Base-by-base conservation (phyloP, 192 early-diverging fungal species). In the Backusella mclennaniae region DNA sequence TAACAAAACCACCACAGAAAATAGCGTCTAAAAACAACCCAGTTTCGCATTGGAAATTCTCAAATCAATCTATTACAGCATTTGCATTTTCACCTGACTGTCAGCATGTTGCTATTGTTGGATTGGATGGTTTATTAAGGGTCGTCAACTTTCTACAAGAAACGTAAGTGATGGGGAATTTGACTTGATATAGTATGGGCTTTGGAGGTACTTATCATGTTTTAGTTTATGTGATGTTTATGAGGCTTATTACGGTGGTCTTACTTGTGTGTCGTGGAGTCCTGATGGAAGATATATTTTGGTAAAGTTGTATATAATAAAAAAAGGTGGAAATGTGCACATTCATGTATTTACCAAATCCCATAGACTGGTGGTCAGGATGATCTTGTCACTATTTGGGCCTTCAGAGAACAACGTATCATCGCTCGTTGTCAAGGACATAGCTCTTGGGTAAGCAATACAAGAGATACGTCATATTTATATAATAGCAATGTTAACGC, bases 401-500 rank as follows among this genome's bases (percentile, higher is more conserved):
- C 91, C 9, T 95, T 96, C 82, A 84, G 92, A 66, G 92, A 93
- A 39, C 90, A 91, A 46, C 80, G 89, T 4, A 90, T 97, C 26
- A 87, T 98, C 19, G 96, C 96, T 2, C 86, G 98, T 6, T 96
- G 96, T 77, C 93, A 95, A 75, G 96, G 95, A 15, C 96, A 98
- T 79, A 86, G 89, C 42, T 97, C 96, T 0, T 98, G 96, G 94
- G 93, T 95, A 36, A 67, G 42, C 1, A 1, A 21, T 31, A n/a
- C 17, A 49, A 19, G 23, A 26, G 0, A 4, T 0, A 19, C 15
- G 8, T 29, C 7, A 9, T 15, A 49, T 63, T 9, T 17, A 35
- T 26, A 44, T 5, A 19, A 21, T 19, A 6, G 19, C n/a, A 7
- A 19, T 66, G 4, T 35, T 46, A 49, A 35, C 6, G 5, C 1